A percentile compares a stretch with the other conserved stretches of the same genome.
Evolutionary conservation across 441 rosid genomes (phyloP).

Genomic region (Pelargonium myrrhifolium): DNA sequence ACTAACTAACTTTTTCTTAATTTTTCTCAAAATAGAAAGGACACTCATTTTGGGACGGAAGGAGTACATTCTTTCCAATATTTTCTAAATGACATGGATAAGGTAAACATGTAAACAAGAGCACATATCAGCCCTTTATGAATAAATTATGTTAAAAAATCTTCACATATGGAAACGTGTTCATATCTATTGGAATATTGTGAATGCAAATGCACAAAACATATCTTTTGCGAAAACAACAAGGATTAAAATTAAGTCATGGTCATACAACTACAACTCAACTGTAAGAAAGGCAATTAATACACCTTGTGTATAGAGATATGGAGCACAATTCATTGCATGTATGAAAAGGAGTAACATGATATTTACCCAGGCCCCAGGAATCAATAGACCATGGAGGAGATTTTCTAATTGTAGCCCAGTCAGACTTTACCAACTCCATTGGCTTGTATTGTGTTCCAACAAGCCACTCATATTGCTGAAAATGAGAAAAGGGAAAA

Average conservation of each 20-base stretch:
- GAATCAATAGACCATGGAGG: slow-evolving; percentile 99
- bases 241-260: background rate
- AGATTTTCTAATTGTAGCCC: slow-evolving; percentile 86
- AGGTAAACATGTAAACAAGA: background rate
- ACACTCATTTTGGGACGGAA: no score
- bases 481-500: slow-evolving; percentile 17
- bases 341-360: slow-evolving; percentile 6
- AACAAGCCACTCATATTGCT: slow-evolving; percentile 96
- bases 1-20: no score
- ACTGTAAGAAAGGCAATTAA: background rate
- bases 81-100: background rate
- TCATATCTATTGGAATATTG: slow-evolving; percentile 5
- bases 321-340: background rate
- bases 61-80: background rate
- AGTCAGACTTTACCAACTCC: slow-evolving; percentile 90
- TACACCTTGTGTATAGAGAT: background rate
- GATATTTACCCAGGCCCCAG: slow-evolving; percentile 89
- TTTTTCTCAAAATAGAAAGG: no score
- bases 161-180: background rate
- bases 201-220: background rate
- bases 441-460: slow-evolving; percentile 86
- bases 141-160: background rate
- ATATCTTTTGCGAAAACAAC: slow-evolving; percentile 7
- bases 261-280: slow-evolving; percentile 2
- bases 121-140: background rate